A percentile compares a stretch with the other conserved stretches of the same genome.
These are phyloP conservation scores for Helminthosporium solani DNA, from an alignment of 2,329 filamentous ascomycete species.

Conservation along the genomic window DNA sequence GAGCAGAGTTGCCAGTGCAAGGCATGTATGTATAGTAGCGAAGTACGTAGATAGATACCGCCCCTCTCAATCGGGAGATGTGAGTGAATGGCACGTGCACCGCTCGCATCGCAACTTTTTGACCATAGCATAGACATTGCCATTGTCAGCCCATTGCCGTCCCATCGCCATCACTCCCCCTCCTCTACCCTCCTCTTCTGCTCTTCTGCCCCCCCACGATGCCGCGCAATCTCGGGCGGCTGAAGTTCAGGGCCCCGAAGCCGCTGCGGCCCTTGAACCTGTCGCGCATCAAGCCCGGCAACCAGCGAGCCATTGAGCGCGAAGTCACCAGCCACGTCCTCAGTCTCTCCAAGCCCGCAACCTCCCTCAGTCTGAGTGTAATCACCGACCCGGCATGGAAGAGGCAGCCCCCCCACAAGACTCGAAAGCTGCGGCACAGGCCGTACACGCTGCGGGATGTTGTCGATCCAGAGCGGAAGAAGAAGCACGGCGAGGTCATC, in stretches of 20 bases:
- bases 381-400: conserved; percentile 29
- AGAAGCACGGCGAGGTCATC: conserved; percentile 58
- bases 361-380: conserved; percentile 22
- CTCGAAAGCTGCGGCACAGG: conserved; percentile 17
- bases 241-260: conserved; percentile 22
- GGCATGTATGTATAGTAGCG: no score
- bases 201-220: conserved; percentile 28
- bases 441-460: conserved; percentile 46
- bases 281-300: conserved; percentile 6
- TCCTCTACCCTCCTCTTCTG: conserved; percentile 1
- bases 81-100: conserved; percentile 10
- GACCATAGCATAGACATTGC: no score
- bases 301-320: conserved; percentile 13
- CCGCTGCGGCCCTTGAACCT: conserved; percentile 21
- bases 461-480: conserved; percentile 23
- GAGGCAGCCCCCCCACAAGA: conserved; percentile 9
- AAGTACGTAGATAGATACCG: no score
- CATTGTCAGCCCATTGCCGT: no score
- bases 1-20: no score
- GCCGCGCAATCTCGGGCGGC: conserved; percentile 32
- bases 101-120: conserved; percentile 9
- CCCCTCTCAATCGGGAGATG: no score
- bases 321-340: conserved; percentile 23
- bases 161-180: conserved; percentile 11
- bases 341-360: conserved; percentile 27